Evolutionary conservation across 495 filamentous ascomycete species (phyloP), one percentile per base, ranked within the genome.

Genomic region (Daldinia grandis): DNA sequence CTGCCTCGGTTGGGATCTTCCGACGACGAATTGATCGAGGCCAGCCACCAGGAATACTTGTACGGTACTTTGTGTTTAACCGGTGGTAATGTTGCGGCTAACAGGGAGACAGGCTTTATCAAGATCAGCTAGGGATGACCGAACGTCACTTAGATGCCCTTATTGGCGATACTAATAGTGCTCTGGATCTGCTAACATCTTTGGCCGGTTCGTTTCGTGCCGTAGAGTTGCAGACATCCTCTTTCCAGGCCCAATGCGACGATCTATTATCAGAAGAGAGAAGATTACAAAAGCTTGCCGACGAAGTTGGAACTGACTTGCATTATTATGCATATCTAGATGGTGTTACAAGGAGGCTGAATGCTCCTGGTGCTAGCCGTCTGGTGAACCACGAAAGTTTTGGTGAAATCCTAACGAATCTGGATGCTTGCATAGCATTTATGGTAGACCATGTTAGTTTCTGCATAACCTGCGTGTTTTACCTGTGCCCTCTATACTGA

Each of bases 281-380:
- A 66, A 88, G 91, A 14, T 84, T 97, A 24, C 87, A 90, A 55
- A 84, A 85, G 35, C 82, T 98, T 38, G 92, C 93, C 1, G 89
- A 94, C 68, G 89, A 91, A 30, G 91, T 99, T 50, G 90, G 91
- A 6, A 87, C 90, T 28, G 96, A 97, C 68, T 84, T 97, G 5
- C 89, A 93, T 68, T 97, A 97, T 76, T 99, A 98, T 76, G 87
- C 89, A 21, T 96, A 95, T 76, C 85, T 98, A 21, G 95, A 98
- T 64, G 94, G 91, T 55, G 92, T 95, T 54, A 97, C 94, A 10
- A 87, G 93, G 57, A 86, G 91, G 28, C 87, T 99, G 44, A 97
- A 98, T 83, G 94, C 94, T 24, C 95, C 96, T 8, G 93, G 94
- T 14, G 93, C 94, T 21, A 88, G 90, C 31, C 94, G 89, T 69